Base-by-base conservation (phyloP, 2,329 filamentous ascomycete genomes). In the Endothia cerciana region DNA sequence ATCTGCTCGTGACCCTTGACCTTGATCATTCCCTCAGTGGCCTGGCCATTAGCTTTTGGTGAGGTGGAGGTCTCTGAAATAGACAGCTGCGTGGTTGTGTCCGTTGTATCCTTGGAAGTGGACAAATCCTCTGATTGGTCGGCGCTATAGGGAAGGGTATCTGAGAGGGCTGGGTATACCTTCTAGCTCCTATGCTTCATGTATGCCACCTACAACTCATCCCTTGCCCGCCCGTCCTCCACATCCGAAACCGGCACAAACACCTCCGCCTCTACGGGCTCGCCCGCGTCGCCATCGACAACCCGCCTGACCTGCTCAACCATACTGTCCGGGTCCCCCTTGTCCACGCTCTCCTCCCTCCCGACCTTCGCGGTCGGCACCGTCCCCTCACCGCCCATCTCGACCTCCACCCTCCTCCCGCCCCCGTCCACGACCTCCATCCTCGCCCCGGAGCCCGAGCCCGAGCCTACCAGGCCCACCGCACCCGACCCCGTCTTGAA, bases 401-500 rank as follows among this genome's bases (percentile, higher is more conserved):
- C 71, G 13, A 76, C 75, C 36, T 68, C 74, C 17, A 63, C 72
- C 64, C 15, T 70, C 67, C 41, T 68, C 64, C 61, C 70, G 65
- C 47, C 68, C 43, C 28, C 61, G n/a, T 69, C 71, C 59, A 69
- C 66, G 15, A 72, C 71, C 59, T 73, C 72, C 71, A 65, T 72
- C 66, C 65, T 72, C 62, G 49, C 71, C 38, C 69, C 19, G 33
- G 19, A 66, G 43, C 72, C 71, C 22, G 75, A 71, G 1, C 74
- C 71, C 28, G 85, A 81, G 17, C 89, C 77, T 1, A 79, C 82
- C 40, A 82, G 81, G 28, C 90, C 77, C 2, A 69, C 69, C 2
- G 69, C 89, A 79, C 19, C 83, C 82, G 66, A 89, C 81, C 17
- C 85, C 76, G 62, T 86, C 76, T 85, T 87, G 72, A 89, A 89